Percentiles rank a stretch among this genome's conserved stretches.
Evolutionary conservation across 2,329 filamentous ascomycete species (phyloP).

Genomic region (Calycina marina): DNA sequence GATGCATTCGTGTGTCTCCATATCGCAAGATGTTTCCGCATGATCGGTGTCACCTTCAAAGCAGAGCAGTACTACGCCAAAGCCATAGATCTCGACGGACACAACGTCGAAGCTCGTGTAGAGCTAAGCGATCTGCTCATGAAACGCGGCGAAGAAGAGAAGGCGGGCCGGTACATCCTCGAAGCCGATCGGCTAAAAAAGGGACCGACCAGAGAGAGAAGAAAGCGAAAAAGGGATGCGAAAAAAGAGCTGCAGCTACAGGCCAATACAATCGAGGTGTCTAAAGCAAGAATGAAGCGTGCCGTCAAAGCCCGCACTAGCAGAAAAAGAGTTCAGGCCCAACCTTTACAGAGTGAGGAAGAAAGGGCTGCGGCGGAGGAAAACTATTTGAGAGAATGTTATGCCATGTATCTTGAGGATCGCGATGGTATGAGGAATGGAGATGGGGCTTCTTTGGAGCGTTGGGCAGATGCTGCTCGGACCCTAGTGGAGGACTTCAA

Average conservation of each 20-base stretch:
- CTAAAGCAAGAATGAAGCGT: background rate
- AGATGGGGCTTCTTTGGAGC: conserved; percentile 9
- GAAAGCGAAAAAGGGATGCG: conserved; percentile 10
- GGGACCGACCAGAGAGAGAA: conserved; percentile 18
- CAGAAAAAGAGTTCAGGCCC: background rate
- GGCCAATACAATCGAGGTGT: background rate
- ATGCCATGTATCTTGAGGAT: conserved; percentile 28
- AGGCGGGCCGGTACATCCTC: conserved; percentile 62
- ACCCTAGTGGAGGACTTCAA: conserved; percentile 49
- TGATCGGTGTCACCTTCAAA: conserved; percentile 44
- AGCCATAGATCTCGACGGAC: conserved; percentile 56
- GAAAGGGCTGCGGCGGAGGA: conserved; percentile 18
- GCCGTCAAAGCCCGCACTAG: background rate
- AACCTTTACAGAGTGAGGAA: conserved; percentile 23
- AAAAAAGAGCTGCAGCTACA: conserved; percentile 10
- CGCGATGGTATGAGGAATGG: conserved; percentile 22
- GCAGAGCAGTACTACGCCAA: conserved; percentile 68
- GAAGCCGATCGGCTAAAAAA: conserved; percentile 56
- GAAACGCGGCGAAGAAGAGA: conserved; percentile 53
- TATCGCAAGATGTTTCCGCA: conserved; percentile 52
- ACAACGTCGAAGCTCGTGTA: conserved; percentile 62
- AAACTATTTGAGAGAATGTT: conserved; percentile 23
- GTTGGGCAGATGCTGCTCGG: conserved; percentile 44
- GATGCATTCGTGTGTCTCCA: conserved; percentile 27
- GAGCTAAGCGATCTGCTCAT: conserved; percentile 79